These are phyloP conservation scores for Lachnellula subtilissima DNA, from an alignment of 2,329 filamentous ascomycete genomes.

Conservation along the genomic window DNA sequence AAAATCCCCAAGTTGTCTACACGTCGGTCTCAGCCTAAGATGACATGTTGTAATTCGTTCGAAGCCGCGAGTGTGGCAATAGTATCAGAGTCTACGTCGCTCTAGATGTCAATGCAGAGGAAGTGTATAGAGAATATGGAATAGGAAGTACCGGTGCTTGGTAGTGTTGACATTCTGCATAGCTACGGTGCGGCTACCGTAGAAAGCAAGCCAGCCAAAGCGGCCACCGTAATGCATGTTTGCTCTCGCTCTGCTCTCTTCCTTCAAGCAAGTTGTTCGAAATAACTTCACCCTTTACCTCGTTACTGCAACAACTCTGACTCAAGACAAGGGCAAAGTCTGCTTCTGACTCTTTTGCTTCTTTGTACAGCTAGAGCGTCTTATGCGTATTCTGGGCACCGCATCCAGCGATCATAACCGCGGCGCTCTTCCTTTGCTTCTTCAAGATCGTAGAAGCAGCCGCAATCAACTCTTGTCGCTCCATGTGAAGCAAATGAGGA, in stretches of 20 bases:
- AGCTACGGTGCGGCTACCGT: constrained; percentile 49
- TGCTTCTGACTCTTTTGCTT: constrained; percentile 59
- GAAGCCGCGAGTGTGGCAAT: constrained; percentile 50
- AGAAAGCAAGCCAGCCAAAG: constrained; percentile 34
- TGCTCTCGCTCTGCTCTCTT: no score
- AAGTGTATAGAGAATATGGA: constrained; percentile 61
- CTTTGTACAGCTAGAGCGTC: constrained; percentile 59
- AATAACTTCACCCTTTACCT: no score
- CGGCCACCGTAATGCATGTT: background rate
- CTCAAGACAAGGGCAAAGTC: constrained; percentile 65
- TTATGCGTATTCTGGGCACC: constrained; percentile 64
- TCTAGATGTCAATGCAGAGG: constrained; percentile 51
- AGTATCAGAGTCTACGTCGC: constrained; percentile 52
- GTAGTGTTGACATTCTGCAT: constrained; percentile 42
- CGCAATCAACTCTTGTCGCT: constrained; percentile 58
- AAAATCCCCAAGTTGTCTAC: constrained; percentile 82
- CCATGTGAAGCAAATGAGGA: constrained; percentile 61
- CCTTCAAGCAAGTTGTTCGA: no score
- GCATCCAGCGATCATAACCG: constrained; percentile 66
- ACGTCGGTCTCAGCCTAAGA: constrained; percentile 86
- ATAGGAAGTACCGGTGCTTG: constrained; percentile 56
- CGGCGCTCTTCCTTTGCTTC: constrained; percentile 45
- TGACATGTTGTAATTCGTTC: constrained; percentile 59
- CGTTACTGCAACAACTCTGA: constrained; percentile 57
- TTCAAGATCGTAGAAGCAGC: constrained; percentile 58